Percentiles rank a stretch among this genome's conserved stretches.
phyloP scores from a whole-genome alignment of 208 protist species.

The Entamoeba histolytica region DNA sequence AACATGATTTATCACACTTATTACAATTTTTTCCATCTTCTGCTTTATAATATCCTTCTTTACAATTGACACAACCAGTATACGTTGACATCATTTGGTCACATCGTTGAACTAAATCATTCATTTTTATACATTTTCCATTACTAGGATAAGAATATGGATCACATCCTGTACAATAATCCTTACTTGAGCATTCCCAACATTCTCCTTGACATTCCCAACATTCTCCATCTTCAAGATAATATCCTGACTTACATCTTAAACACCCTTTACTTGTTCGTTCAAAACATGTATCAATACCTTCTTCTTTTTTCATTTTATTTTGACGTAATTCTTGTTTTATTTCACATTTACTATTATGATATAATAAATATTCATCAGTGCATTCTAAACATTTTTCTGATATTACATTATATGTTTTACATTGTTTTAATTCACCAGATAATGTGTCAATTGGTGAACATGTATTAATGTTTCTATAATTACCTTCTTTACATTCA shows the following conservation, averaged over 20 bases:
- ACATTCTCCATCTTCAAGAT: background rate
- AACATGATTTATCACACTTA: background rate
- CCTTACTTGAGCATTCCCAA: background rate
- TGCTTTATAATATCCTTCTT: background rate
- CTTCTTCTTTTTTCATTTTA: background rate
- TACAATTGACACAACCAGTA: background rate
- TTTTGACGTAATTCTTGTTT: background rate
- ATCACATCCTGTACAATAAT: background rate
- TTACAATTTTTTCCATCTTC: background rate
- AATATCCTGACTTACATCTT: background rate
- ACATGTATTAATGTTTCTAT: too few species aligned
- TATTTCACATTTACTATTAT: too few species aligned
- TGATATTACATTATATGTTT: too few species aligned
- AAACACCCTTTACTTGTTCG: background rate
- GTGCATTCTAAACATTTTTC: too few species aligned
- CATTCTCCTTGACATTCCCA: background rate
- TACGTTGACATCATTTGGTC: background rate
- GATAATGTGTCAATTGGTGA: too few species aligned
- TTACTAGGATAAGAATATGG: background rate
- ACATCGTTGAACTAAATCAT: background rate
- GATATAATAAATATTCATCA: too few species aligned
- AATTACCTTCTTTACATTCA: too few species aligned
- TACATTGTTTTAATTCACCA: too few species aligned
- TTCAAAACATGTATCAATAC: background rate
- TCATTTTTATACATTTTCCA: background rate